Evolutionary conservation across 2,329 filamentous ascomycete genomes (phyloP), one percentile per base, ranked within the genome.

Genomic region (Colletotrichum lini): DNA sequence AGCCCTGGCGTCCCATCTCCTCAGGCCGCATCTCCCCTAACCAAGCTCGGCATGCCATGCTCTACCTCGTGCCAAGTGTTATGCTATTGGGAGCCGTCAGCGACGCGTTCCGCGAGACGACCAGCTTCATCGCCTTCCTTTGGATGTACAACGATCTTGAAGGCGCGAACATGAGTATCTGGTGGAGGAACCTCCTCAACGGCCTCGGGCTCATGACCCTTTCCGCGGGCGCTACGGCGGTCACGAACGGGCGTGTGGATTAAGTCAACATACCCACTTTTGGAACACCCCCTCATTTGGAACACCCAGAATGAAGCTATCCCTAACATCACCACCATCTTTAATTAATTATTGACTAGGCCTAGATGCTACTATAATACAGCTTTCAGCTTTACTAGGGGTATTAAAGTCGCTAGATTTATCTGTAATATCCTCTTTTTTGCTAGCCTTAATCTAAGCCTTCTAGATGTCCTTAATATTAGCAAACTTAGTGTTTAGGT

Each of bases 91-190:
- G 56, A 62, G 3, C 42, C 76, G 15, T 77, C 73, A 61, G 72
- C 66, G 30, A 45, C 64, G 1, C 59, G 79, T 38, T 75, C n/a
- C 44, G 75, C 53, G 69, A 74, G 42, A 75, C 82, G 71, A 74
- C 77, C 38, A 56, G 76, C 2, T 38, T 80, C n/a, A 72, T 84
- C 38, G 59, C 80, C 58, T 30, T 78, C 15, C 54, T 80, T 0
- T 83, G 80, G 78, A 73, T 82, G 61, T 85, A 85, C 74, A 85
- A 85, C 68, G 83, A 85, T 49, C 78, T 80, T 1, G 72, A 74
- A 3, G 79, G 74, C 72, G 73, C 72, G 7, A 77, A 80, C 72
- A 73, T 74, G 71, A 77, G 79, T 73, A 76, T 80, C 6, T 75
- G 67, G 38, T 50, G 59, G 50, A 49, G 65, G 3, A 62, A 62